A percentile compares a stretch with the other conserved stretches of the same genome.
These are phyloP conservation scores for Vinca minor DNA, from an alignment of 257 asterid species.

Conservation along the genomic window DNA sequence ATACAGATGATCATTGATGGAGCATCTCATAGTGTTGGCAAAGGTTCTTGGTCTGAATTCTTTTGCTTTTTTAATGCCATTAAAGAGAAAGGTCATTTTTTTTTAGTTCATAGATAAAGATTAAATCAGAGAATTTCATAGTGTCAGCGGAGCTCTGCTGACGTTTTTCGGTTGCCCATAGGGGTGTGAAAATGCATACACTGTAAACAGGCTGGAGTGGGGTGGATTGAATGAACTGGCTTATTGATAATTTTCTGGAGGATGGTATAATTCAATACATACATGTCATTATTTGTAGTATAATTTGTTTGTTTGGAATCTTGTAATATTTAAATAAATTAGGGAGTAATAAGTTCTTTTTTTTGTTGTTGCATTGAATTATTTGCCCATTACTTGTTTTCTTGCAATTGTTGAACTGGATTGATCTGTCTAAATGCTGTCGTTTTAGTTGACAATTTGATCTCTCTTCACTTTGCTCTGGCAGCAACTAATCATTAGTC, in stretches of 20 bases:
- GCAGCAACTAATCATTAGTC: too few relatives aligned
- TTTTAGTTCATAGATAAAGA: too few relatives aligned
- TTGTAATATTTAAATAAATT: background rate
- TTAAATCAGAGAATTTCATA: background rate
- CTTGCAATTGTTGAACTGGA: background rate
- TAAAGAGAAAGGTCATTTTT: conserved; percentile 6
- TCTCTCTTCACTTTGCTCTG: too few relatives aligned
- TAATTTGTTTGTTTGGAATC: conserved; percentile 3
- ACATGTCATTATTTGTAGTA: too few relatives aligned
- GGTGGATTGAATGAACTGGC: too few relatives aligned
- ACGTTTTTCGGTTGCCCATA: background rate
- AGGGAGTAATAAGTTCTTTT: background rate
- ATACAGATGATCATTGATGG: conserved; percentile 24
- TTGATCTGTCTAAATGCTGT: too few relatives aligned
- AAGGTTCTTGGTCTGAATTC: conserved; percentile 5
- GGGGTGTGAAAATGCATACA: background rate
- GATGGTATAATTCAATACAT: too few relatives aligned
- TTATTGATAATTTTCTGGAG: too few relatives aligned
- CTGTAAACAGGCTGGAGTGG: conserved; percentile 8
- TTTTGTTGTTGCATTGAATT: background rate
- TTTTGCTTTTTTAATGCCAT: conserved; percentile 8
- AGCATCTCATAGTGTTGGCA: background rate
- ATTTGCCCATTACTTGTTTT: background rate
- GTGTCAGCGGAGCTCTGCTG: background rate
- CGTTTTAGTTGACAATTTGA: too few relatives aligned